phyloP scores from a whole-genome alignment of 1,284 basidiomycete species.

The Violaceomyces palustris region DNA sequence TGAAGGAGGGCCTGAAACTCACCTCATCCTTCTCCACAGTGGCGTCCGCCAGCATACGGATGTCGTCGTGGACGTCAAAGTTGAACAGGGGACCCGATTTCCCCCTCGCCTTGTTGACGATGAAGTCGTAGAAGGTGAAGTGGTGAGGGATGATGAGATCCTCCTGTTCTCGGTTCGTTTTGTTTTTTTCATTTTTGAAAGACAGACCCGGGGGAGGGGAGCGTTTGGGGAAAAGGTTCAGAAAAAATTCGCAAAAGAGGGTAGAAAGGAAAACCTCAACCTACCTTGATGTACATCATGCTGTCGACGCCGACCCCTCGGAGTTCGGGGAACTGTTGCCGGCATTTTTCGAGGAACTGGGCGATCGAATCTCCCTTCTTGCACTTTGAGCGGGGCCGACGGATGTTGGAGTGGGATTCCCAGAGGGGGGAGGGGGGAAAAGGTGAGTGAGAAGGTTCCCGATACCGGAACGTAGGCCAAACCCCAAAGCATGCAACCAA shows the following conservation, averaged over 20 bases:
- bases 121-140: conserved; percentile 97
- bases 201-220: conserved; percentile 1
- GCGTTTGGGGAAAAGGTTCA: background rate
- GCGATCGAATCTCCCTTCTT: conserved; percentile 95
- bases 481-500: too few species aligned
- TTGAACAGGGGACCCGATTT: conserved; percentile 97
- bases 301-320: conserved; percentile 86
- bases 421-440: too few species aligned
- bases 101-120: conserved; percentile 93
- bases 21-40: conserved; percentile 90
- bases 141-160: conserved; percentile 62
- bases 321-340: conserved; percentile 86
- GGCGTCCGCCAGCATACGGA: conserved; percentile 89
- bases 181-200: conserved; percentile 1
- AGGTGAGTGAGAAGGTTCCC: too few species aligned
- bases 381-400: conserved; percentile 66
- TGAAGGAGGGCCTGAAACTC: background rate
- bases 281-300: conserved; percentile 94
- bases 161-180: conserved; percentile 17
- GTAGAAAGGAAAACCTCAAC: conserved; percentile 24
- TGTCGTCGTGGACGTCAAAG: conserved; percentile 98
- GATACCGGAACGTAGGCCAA: too few species aligned
- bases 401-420: too few species aligned
- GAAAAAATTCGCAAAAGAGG: background rate
- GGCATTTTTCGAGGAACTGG: conserved; percentile 83